A percentile compares a stretch with the other conserved stretches of the same genome.
Evolutionary conservation across 129 eudicot species (phyloP).

Genomic region (Pseudognaphalium luteoalbum): DNA sequence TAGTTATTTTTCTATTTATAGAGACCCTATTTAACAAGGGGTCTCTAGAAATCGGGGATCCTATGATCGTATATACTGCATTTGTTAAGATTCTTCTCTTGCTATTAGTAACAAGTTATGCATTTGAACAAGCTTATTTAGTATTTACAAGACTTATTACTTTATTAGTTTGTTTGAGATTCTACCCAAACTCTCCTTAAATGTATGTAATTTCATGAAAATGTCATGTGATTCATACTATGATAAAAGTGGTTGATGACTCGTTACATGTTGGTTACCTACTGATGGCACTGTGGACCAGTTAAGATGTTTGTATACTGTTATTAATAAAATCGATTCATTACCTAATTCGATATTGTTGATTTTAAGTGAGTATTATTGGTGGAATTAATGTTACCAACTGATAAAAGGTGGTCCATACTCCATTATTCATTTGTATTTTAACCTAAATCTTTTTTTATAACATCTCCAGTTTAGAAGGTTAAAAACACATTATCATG

Average conservation of each 20-base stretch:
- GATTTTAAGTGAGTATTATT: neutral
- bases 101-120: neutral
- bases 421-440: neutral
- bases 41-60: neutral
- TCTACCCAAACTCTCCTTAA: no score
- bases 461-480: neutral
- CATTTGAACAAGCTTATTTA: neutral
- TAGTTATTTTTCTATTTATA: no score
- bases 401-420: neutral
- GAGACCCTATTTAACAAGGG: neutral
- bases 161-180: no score
- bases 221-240: neutral
- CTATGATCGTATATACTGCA: neutral
- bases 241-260: neutral
- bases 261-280: conserved; percentile 6
- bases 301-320: neutral
- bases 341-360: no score
- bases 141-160: no score
- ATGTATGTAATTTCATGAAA: no score
- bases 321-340: no score
- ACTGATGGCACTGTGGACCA: neutral
- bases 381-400: neutral
- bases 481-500: no score
- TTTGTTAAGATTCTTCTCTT: neutral
- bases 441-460: neutral